These are phyloP conservation scores for Rhododendron mucronatum DNA, from an alignment of 148 eudicot genomes.

Conservation along the genomic window DNA sequence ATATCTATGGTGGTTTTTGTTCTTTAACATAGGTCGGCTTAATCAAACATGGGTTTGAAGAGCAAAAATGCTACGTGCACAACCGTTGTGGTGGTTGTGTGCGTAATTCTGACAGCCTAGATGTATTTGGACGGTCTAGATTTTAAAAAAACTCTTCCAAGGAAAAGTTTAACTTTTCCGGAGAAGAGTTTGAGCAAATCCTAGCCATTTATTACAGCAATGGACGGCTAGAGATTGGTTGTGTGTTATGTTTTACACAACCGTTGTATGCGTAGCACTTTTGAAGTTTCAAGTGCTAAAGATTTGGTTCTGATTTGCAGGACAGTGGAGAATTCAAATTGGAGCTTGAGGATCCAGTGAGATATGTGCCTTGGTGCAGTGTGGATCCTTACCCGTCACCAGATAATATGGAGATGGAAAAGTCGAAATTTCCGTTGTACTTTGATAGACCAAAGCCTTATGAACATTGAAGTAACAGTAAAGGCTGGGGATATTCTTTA, in stretches of 20 bases:
- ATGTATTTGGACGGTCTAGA: too few species aligned
- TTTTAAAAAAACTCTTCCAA: too few species aligned
- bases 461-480: slow-evolving; percentile 53
- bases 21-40: background rate
- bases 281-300: background rate
- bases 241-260: too few species aligned
- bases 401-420: slow-evolving; percentile 42
- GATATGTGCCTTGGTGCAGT: slow-evolving; percentile 88
- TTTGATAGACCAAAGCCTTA: slow-evolving; percentile 91
- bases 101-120: too few species aligned
- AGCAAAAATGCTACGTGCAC: too few species aligned
- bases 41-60: background rate
- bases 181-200: too few species aligned
- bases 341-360: slow-evolving; percentile 74
- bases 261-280: too few species aligned
- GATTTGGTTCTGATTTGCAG: slow-evolving; percentile 31
- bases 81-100: background rate
- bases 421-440: slow-evolving; percentile 61
- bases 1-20: background rate
- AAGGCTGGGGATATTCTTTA: slow-evolving; percentile 91
- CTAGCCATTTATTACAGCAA: too few species aligned
- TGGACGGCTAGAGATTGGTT: too few species aligned
- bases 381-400: slow-evolving; percentile 76
- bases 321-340: slow-evolving; percentile 56
- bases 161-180: too few species aligned